phyloP scores from a whole-genome alignment of 345 rosid species.

The Syzygium oleosum region DNA sequence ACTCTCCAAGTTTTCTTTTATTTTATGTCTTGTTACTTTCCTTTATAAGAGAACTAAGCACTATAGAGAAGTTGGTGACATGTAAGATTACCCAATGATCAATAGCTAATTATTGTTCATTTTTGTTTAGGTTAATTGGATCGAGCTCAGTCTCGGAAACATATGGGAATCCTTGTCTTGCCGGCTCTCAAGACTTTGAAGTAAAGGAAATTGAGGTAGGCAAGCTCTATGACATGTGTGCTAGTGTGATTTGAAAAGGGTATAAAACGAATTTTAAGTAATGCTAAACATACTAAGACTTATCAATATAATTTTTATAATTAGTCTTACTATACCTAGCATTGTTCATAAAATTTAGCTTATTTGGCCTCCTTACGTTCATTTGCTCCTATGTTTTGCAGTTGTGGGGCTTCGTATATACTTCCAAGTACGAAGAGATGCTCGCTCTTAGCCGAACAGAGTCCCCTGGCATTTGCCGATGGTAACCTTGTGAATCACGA shows the following conservation, averaged over 20 bases:
- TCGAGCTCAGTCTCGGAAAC: constrained; percentile 93
- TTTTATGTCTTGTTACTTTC: not conserved
- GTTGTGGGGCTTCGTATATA: constrained; percentile 93
- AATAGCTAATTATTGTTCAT: not conserved
- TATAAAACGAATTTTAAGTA: not conserved
- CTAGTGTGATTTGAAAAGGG: not conserved
- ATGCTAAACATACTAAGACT: not conserved
- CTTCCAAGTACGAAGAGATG: constrained; percentile 77
- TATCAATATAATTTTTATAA: not conserved
- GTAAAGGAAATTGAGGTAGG: constrained; percentile 88
- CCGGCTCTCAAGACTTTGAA: constrained; percentile 73
- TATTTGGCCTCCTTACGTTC: not conserved
- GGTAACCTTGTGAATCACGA: constrained; percentile 20
- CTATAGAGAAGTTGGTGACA: not conserved
- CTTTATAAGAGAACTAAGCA: not conserved
- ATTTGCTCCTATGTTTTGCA: constrained; percentile 11
- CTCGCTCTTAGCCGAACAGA: constrained; percentile 56
- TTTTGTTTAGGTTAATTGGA: constrained; percentile 52
- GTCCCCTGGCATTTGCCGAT: constrained; percentile 75
- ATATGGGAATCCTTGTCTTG: constrained; percentile 86
- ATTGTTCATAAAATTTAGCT: not conserved
- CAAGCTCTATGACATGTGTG: not conserved
- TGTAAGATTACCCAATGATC: not conserved
- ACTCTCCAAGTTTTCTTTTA: not conserved
- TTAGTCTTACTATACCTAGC: not conserved